phyloP scores from a whole-genome alignment of 768 basidiomycete species.

The Rhizopogon vesiculosus region DNA sequence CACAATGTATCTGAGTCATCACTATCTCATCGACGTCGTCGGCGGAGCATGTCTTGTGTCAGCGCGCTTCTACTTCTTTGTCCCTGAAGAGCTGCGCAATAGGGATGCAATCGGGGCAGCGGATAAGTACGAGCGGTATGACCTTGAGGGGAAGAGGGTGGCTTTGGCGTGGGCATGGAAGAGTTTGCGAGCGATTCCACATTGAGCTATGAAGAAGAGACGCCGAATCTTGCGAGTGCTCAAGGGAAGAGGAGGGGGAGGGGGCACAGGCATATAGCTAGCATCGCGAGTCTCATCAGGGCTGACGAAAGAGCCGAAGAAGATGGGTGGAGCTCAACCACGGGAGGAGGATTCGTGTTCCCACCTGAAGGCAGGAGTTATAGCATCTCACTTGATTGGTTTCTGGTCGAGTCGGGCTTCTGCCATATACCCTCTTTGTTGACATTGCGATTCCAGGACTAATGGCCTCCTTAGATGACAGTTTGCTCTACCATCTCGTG shows the following conservation, averaged over 20 bases:
- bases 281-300: conserved; percentile 77
- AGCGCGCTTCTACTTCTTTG: conserved; percentile 80
- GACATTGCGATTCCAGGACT: too few relatives aligned
- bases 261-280: conserved; percentile 75
- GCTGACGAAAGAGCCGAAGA: conserved; percentile 59
- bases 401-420: neutral
- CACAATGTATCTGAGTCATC: conserved; percentile 98
- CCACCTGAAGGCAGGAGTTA: conserved; percentile 30
- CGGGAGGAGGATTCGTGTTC: conserved; percentile 47
- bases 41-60: conserved; percentile 89
- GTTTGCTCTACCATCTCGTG: too few relatives aligned
- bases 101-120: conserved; percentile 34
- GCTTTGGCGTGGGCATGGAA: conserved; percentile 21
- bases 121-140: conserved; percentile 75
- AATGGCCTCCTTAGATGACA: too few relatives aligned
- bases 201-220: conserved; percentile 64
- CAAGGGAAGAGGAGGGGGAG: conserved; percentile 24
- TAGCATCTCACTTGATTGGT: neutral
- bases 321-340: conserved; percentile 79
- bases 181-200: conserved; percentile 31
- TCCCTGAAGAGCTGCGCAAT: conserved; percentile 75
- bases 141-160: conserved; percentile 56
- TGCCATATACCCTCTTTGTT: neutral
- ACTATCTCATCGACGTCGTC: conserved; percentile 97
- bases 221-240: conserved; percentile 39